phyloP scores from a whole-genome alignment of 805 yeast genomes.

The Wilhelminamyces savonicus region DNA sequence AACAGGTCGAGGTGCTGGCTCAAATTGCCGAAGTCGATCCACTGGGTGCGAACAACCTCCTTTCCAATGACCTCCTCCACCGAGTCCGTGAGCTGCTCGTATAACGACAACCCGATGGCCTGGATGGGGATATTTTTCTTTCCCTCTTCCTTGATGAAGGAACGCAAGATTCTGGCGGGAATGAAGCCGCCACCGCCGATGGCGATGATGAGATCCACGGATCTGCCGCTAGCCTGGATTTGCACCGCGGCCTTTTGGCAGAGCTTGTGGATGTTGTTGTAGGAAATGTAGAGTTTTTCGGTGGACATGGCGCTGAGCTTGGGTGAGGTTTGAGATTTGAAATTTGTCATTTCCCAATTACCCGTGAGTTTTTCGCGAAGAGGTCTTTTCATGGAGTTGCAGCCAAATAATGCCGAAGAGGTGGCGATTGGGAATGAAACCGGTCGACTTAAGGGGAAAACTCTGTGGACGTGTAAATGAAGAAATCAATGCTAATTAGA shows the following conservation, averaged over 20 bases:
- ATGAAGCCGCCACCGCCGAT: conserved; percentile 14
- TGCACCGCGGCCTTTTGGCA: conserved; percentile 57
- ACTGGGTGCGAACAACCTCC: conserved; percentile 69
- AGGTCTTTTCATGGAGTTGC: no score
- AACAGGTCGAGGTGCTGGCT: conserved; percentile 54
- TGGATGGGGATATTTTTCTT: conserved; percentile 11
- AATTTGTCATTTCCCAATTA: no score
- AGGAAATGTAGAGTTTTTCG: conserved; percentile 54
- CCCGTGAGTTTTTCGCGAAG: no score
- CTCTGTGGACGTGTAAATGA: no score
- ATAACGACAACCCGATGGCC: conserved; percentile 12
- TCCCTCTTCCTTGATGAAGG: conserved; percentile 8
- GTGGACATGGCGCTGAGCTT: not conserved
- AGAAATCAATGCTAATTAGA: no score
- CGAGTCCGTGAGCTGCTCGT: conserved; percentile 9
- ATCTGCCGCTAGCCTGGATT: conserved; percentile 36
- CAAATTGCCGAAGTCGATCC: conserved; percentile 58
- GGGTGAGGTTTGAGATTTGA: no score
- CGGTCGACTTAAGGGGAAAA: no score
- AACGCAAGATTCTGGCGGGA: conserved; percentile 12
- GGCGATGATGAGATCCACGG: conserved; percentile 11
- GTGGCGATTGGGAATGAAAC: no score
- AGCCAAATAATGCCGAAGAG: no score
- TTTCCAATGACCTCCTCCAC: conserved; percentile 20
- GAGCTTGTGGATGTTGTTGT: conserved; percentile 74